Percentiles rank a stretch among this genome's conserved stretches.
These are phyloP conservation scores for Fraxinus velutina DNA, from an alignment of 305 asterid species.

Conservation along the genomic window DNA sequence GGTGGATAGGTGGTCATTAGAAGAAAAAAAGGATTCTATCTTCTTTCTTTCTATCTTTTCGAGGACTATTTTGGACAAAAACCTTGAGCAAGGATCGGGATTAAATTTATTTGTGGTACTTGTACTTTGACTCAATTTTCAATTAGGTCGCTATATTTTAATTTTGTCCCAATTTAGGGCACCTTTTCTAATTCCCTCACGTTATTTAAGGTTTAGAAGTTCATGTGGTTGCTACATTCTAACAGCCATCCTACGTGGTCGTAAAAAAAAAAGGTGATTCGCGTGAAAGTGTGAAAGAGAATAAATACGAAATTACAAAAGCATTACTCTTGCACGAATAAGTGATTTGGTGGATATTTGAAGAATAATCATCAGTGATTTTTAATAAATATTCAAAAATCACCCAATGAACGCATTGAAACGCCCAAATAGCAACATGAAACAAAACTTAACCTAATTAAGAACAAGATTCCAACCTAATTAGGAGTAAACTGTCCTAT, in stretches of 20 bases:
- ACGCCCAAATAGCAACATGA: not conserved
- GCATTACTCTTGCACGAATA: not conserved
- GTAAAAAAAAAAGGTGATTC: too few species aligned
- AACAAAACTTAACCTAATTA: not conserved
- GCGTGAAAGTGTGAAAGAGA: not conserved
- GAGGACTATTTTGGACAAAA: not conserved
- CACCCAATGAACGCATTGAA: not conserved
- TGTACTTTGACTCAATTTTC: not conserved
- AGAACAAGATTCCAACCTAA: not conserved
- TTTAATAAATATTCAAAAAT: too few species aligned
- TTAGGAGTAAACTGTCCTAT: not conserved
- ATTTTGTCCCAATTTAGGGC: not conserved
- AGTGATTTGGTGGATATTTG: too few species aligned
- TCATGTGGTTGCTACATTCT: not conserved
- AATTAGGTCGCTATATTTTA: not conserved
- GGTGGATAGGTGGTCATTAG: not conserved
- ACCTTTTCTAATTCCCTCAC: not conserved
- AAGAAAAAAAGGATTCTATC: too few species aligned
- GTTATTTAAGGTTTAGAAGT: too few species aligned
- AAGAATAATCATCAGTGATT: too few species aligned
- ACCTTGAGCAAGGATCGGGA: not conserved
- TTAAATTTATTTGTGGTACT: too few species aligned
- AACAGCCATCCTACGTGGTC: not conserved
- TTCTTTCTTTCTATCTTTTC: not conserved
- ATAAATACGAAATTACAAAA: too few species aligned